These are phyloP conservation scores for Ophiobolus disseminans DNA, from an alignment of 2,329 filamentous ascomycete species.

Conservation along the genomic window DNA sequence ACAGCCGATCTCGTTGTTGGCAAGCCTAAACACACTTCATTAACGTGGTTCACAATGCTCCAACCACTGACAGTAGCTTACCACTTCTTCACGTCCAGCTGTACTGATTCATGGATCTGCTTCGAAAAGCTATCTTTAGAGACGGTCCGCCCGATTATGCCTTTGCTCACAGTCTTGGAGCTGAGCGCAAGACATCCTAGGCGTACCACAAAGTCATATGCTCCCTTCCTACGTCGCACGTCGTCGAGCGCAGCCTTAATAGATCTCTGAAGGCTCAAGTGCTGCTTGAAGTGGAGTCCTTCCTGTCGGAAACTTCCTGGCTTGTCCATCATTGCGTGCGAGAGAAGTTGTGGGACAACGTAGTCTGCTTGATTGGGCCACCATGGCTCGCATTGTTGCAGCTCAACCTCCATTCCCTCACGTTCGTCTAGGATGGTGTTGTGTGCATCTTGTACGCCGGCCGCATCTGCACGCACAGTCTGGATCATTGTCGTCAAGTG, in stretches of 20 bases:
- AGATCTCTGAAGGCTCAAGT: constrained; percentile 22
- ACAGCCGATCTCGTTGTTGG: constrained; percentile 22
- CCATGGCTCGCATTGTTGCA: constrained; percentile 29
- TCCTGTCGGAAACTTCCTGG: constrained; percentile 31
- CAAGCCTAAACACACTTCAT: too few relatives aligned
- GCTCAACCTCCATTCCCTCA: constrained; percentile 30
- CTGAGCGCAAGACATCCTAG: constrained; percentile 35
- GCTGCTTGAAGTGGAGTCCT: constrained; percentile 14
- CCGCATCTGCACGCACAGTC: constrained; percentile 21
- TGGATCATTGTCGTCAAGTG: constrained; percentile 31
- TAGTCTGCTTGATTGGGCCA: constrained; percentile 31
- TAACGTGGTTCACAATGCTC: too few relatives aligned
- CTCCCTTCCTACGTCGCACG: constrained; percentile 30
- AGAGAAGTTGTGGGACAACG: constrained; percentile 30
- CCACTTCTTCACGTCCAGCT: constrained; percentile 33
- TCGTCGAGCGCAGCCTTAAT: constrained; percentile 28
- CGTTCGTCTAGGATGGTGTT: constrained; percentile 36
- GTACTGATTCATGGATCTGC: constrained; percentile 16
- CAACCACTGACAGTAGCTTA: constrained; percentile 10
- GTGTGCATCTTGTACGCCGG: constrained; percentile 12
- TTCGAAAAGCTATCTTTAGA: constrained; percentile 20
- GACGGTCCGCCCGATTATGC: constrained; percentile 20
- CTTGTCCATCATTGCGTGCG: constrained; percentile 24
- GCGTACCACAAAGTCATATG: constrained; percentile 37
- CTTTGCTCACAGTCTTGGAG: constrained; percentile 16